A percentile compares a stretch with the other conserved stretches of the same genome.
phyloP scores from a whole-genome alignment of 306 rosid genomes.

The Citrullus amarus region DNA sequence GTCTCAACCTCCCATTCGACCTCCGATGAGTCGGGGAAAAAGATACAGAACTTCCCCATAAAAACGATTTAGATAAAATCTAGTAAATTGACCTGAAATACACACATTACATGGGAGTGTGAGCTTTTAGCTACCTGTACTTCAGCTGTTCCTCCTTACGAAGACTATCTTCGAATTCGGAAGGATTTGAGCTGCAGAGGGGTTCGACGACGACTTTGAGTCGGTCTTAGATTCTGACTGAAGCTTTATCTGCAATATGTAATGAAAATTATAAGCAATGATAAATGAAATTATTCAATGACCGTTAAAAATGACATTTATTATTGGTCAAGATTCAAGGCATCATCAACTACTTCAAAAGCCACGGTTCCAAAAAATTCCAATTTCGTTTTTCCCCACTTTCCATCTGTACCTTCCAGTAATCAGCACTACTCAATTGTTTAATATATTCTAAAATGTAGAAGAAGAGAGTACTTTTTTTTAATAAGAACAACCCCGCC shows the following conservation, averaged over 20 bases:
- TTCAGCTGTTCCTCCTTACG: slow-evolving; percentile 31
- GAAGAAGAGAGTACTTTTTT: neutral
- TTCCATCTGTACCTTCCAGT: neutral
- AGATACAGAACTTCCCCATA: slow-evolving; percentile 28
- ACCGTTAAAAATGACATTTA: neutral
- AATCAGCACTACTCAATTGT: neutral
- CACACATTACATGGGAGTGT: neutral
- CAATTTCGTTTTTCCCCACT: neutral
- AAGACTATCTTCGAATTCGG: slow-evolving; percentile 32
- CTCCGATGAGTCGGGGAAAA: slow-evolving; percentile 12
- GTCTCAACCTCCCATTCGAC: slow-evolving; percentile 36
- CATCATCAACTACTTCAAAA: neutral
- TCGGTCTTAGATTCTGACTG: slow-evolving; percentile 22
- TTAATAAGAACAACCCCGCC: no score
- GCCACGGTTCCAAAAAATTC: neutral
- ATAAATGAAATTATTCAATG: neutral
- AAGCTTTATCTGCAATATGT: slow-evolving; percentile 37
- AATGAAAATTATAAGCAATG: neutral
- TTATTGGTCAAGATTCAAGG: neutral
- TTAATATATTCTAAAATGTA: neutral
- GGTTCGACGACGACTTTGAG: slow-evolving; percentile 15
- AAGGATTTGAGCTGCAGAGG: slow-evolving; percentile 18
- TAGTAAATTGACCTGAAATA: neutral
- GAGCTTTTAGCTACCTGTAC: slow-evolving; percentile 8
- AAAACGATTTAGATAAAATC: neutral